These are phyloP conservation scores for Nematodospora anomalae DNA, from an alignment of 1,139 yeast species.

Conservation along the genomic window DNA sequence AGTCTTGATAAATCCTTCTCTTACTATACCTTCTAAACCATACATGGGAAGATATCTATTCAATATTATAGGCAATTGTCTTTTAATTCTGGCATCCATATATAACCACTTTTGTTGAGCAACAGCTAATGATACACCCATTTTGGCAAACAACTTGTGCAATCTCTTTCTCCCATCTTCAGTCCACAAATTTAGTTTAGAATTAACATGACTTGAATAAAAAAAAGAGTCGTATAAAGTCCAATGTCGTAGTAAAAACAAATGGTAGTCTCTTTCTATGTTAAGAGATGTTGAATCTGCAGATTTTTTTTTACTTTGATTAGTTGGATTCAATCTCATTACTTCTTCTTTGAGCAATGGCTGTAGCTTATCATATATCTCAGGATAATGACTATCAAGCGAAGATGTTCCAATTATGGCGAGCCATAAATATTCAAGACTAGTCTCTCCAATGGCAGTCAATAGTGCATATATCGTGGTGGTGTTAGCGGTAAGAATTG, in stretches of 20 bases:
- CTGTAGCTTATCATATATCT: conserved; percentile 68
- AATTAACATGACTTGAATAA: conserved; percentile 86
- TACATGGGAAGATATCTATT: conserved; percentile 59
- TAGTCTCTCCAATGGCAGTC: conserved; percentile 65
- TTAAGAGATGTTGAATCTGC: conserved; percentile 67
- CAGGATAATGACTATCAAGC: conserved; percentile 71
- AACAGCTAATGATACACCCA: conserved; percentile 89
- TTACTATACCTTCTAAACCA: conserved; percentile 78
- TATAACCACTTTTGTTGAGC: conserved; percentile 94
- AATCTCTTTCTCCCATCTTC: conserved; percentile 86
- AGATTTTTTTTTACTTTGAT: conserved; percentile 27
- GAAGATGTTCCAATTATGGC: conserved; percentile 89
- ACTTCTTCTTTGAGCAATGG: conserved; percentile 86
- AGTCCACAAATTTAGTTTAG: conserved; percentile 85
- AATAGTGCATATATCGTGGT: conserved; percentile 78
- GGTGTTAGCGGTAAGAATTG: conserved; percentile 72
- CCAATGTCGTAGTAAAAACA: conserved; percentile 90
- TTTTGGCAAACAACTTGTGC: conserved; percentile 89
- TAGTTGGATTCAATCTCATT: conserved; percentile 54
- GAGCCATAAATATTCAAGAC: conserved; percentile 73
- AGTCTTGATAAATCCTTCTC: conserved; percentile 83
- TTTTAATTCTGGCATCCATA: conserved; percentile 78
- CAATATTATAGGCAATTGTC: conserved; percentile 68
- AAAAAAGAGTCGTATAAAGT: conserved; percentile 87
- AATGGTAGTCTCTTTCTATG: conserved; percentile 80